Base-by-base conservation (phyloP, 805 yeast genomes). In the Blastobotrys robertii region DNA sequence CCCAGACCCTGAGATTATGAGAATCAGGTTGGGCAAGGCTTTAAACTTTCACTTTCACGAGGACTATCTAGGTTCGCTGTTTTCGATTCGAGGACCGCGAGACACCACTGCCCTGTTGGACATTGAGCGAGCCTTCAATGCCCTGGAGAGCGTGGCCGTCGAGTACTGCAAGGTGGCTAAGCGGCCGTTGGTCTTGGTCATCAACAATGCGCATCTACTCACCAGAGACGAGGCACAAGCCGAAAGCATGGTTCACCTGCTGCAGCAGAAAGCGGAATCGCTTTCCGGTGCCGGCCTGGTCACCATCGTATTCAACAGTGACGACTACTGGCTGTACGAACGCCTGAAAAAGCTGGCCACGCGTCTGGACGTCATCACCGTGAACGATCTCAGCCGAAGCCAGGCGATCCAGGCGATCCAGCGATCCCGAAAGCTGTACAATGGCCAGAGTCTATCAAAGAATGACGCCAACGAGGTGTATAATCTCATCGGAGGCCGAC, bases 261-360 rank as follows among this genome's bases (percentile, higher is more conserved):
- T 84, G 31, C 94, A 84, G 54, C 94, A 84, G 53, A 84, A 84
- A 56, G 94, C 94, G 0, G 94, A 84, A 54, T 59, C 77, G 9
- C 66, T 84, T 34, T 73, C 86, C 47, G 90, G 90, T 1, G 72
- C 87, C 0, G 84, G 85, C 0, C 64, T 82, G 44, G 77, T 76
- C 13, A 78, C 81, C 0, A 74, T 83, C 62, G 67, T 84, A 9
- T 83, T 84, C 66, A 81, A 81, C 53, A 75, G 84, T 47, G 94
- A 84, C 58, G 94, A 84, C 54, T 84, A 84, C 60, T 84, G 94
- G 94, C 72, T 84, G 1, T 84, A 82, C 58, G 92, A 84, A 52
- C 74, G 86, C 44, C 65, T 84, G 49, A 81, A 80, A 53, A 70
- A 70, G 43, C 64, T 81, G 13, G 84, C 87, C 0, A 84, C 94